Evolutionary conservation across 805 yeast genomes (phyloP).

Genomic region (Wickerhamiella nectarea): DNA sequence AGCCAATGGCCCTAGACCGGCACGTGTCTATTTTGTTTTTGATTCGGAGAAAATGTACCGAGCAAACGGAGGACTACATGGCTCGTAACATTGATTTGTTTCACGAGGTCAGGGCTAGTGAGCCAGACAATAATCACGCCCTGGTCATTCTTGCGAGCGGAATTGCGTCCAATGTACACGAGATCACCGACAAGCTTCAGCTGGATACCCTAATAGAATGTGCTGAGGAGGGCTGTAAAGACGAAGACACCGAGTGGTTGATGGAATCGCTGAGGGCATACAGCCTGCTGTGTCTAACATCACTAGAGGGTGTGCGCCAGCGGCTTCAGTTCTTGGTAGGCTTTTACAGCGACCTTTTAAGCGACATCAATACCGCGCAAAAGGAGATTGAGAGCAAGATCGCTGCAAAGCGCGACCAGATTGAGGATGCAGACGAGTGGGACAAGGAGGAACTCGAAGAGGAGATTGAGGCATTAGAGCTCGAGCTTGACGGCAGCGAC

Average conservation of each 20-base stretch:
- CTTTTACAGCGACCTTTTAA: not conserved
- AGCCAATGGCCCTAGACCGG: not conserved
- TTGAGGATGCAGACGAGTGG: no score
- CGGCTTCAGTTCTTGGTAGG: not conserved
- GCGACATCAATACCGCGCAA: not conserved
- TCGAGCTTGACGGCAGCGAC: not conserved
- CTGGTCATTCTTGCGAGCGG: not conserved
- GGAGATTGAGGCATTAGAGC: not conserved
- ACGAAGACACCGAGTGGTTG: not conserved
- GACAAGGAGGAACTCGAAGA: not conserved
- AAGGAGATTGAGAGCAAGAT: not conserved
- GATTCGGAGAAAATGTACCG: not conserved
- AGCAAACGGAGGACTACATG: not conserved
- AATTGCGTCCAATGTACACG: not conserved
- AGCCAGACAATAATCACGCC: not conserved
- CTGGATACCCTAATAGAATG: not conserved
- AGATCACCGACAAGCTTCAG: not conserved
- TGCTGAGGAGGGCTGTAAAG: not conserved
- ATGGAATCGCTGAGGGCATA: not conserved
- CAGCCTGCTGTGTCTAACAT: not conserved
- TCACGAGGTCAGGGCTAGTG: not conserved
- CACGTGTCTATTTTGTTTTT: not conserved
- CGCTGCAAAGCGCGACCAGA: no score
- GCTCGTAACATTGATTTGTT: not conserved
- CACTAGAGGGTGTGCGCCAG: not conserved